Conservation (phyloP, 495 filamentous ascomycete genomes). For the Aspergillus carlsbadensis region DNA sequence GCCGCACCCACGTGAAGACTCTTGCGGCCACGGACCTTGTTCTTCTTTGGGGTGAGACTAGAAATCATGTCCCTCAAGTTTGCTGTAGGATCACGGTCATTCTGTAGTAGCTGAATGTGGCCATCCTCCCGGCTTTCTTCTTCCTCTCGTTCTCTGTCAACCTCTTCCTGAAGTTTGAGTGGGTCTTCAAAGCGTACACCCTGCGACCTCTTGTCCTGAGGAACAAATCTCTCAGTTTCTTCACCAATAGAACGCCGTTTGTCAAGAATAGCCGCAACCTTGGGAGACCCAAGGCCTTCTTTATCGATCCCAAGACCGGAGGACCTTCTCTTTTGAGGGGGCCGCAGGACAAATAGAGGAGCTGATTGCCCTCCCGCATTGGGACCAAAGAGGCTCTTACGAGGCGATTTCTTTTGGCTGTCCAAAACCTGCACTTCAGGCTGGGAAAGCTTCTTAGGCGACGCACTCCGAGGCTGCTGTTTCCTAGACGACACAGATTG, state of each 20-base stretch:
- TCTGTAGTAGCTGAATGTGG: constrained; percentile 50
- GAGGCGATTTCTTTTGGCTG: constrained; percentile 34
- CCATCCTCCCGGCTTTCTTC: constrained; percentile 63
- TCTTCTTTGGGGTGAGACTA: constrained; percentile 75
- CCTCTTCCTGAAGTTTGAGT: constrained; percentile 62
- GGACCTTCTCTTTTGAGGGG: constrained; percentile 58
- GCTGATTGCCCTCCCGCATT: constrained; percentile 58
- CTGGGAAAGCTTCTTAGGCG: constrained; percentile 55
- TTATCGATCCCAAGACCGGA: constrained; percentile 75
- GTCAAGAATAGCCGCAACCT: constrained; percentile 70
- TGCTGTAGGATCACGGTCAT: constrained; percentile 58
- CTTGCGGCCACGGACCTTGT: constrained; percentile 64
- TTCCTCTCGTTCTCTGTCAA: constrained; percentile 64
- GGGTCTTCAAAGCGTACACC: constrained; percentile 68
- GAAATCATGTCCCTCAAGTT: constrained; percentile 76
- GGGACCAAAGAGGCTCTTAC: constrained; percentile 56
- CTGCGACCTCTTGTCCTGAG: constrained; percentile 39
- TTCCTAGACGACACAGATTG: constrained; percentile 53
- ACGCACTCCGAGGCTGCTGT: constrained; percentile 45
- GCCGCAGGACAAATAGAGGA: constrained; percentile 64
- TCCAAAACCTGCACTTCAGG: constrained; percentile 45
- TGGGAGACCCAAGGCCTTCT: constrained; percentile 75
- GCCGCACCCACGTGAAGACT: constrained; percentile 76
- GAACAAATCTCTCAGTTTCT: constrained; percentile 59
- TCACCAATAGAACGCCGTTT: constrained; percentile 71